Percentiles rank a stretch among this genome's conserved stretches.
Conservation (phyloP, 257 asterid genomes). For the Solanum lignicaule region DNA sequence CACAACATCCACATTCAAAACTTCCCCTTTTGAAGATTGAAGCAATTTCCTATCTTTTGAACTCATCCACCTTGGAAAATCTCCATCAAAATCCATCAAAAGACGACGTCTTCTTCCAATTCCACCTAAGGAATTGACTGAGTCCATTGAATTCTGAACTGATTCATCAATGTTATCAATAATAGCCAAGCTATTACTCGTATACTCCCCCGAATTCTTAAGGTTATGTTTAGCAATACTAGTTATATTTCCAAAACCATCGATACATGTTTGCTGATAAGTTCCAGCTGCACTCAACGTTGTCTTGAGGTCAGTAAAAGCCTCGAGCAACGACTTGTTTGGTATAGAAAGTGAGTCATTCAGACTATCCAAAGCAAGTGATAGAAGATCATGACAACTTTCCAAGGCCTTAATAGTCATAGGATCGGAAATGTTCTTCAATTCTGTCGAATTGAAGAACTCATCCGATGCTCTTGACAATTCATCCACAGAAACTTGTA, state of each 20-base stretch:
- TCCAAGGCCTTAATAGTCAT: constrained; percentile 19
- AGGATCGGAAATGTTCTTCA: constrained; percentile 15
- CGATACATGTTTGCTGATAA: constrained; percentile 16
- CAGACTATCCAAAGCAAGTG: constrained; percentile 29
- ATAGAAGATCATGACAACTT: constrained; percentile 29
- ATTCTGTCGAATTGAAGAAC: neutral
- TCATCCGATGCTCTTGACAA: constrained; percentile 15
- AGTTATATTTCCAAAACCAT: constrained; percentile 6
- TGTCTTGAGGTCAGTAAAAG: constrained; percentile 15
- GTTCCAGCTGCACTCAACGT: constrained; percentile 24
- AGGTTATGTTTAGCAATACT: constrained; percentile 1
- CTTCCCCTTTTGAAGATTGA: neutral
- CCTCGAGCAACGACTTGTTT: neutral
- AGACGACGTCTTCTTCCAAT: constrained; percentile 10
- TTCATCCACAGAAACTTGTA: constrained; percentile 32
- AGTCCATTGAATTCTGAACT: constrained; percentile 1
- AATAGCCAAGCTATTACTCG: constrained; percentile 18
- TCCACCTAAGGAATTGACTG: neutral
- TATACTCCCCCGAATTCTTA: constrained; percentile 11
- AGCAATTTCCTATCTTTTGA: constrained; percentile 8
- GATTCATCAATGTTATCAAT: constrained; percentile 6
- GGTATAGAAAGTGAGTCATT: constrained; percentile 4
- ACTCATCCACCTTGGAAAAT: constrained; percentile 6
- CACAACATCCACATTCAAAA: constrained; percentile 1
- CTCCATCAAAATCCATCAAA: constrained; percentile 4